Evolutionary conservation across 805 yeast species (phyloP), one percentile per base, ranked within the genome.

Genomic region (Schizosaccharomyces octosporus): DNA sequence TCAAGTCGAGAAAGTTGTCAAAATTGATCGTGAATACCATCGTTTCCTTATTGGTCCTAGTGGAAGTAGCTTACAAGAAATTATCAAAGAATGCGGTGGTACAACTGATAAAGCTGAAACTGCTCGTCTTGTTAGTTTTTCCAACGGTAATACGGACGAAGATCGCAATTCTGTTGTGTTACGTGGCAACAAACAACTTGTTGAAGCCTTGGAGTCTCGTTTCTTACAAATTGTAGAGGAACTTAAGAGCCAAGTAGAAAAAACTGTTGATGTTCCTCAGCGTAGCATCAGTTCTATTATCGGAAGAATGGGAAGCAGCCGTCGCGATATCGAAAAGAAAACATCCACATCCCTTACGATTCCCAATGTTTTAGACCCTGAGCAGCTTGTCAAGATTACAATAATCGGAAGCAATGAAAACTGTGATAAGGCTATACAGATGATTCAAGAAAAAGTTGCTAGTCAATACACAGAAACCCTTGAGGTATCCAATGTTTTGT

Each of bases 11-110:
- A 78, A 76, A 62, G 73, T 80, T 9, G 67, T 90, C 55, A 79
- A 78, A 24, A 87, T 90, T 63, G 83, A 83, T 65, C 83, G 84
- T 61, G 80, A 83, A 68, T 83, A 81, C 73, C 88, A 84, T 70
- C 81, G 83, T 67, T 78, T 77, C 62, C 76, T 90, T 66, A 80
- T 87, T 63, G 97, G 97, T 41, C 79, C 82, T 62, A 81, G 81
- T 64, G 95, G 95, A 63, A 76, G 84, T 31, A 79, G 76, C 24
- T 80, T 85, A 74, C 80, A 83, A 66, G 85, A 81, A 59, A 85
- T 93, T 61, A 81, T 89, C 61, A 68, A 79, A 59, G 79, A 79
- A 61, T 95, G 96, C 48, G 95, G 96, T 64, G 87, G 84, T 61
- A 71, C 73, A 62, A 84, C 79, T 64, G 78, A 74, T 41, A 63